phyloP scores from a whole-genome alignment of 2,329 filamentous ascomycete species.

The Cladophialophora bantiana region DNA sequence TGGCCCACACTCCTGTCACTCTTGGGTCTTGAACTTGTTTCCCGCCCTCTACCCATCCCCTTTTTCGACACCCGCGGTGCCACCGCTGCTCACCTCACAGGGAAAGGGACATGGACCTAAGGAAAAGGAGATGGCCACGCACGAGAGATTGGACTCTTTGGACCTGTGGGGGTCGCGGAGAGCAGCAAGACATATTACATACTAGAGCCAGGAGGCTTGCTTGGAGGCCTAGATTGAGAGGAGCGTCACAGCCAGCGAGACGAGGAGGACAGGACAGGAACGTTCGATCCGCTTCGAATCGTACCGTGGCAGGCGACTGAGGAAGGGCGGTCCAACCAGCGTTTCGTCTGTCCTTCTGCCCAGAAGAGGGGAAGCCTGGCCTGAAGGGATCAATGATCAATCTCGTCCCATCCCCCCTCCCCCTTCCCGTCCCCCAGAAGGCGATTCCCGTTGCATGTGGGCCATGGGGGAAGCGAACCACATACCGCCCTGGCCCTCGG shows the following conservation, averaged over 20 bases:
- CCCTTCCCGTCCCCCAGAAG: no score
- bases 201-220: background rate
- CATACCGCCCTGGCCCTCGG: no score
- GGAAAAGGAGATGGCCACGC: background rate
- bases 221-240: background rate
- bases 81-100: background rate
- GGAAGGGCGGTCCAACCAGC: background rate
- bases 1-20: background rate
- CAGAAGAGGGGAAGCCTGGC: no score
- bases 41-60: background rate
- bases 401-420: no score
- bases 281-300: no score
- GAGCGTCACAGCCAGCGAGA: background rate
- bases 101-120: background rate
- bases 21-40: background rate
- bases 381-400: no score
- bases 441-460: no score
- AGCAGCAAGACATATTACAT: background rate
- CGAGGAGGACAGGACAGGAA: background rate
- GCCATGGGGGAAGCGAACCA: no score
- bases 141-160: background rate
- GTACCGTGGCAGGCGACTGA: no score
- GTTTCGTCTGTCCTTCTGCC: background rate
- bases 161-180: background rate
- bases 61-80: background rate